Evolutionary conservation across 495 filamentous ascomycete genomes (phyloP).

Genomic region (Cryomyces minteri): DNA sequence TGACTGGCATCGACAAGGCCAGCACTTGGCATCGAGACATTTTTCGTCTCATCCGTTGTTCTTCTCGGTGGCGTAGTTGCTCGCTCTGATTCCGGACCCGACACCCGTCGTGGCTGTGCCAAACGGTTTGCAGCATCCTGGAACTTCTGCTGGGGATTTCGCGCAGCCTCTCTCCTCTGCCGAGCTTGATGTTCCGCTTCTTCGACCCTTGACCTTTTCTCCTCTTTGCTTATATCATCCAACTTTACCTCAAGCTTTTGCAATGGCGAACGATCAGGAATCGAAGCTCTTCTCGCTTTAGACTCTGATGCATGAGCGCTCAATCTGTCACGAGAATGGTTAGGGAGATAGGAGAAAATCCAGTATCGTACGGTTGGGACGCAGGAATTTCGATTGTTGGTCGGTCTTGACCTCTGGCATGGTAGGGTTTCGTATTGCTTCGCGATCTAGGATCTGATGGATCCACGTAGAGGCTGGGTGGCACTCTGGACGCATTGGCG

Average conservation of each 20-base stretch:
- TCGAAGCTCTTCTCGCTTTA: conserved; percentile 26
- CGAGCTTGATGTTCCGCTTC: conserved; percentile 51
- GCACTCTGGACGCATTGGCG: too few relatives aligned
- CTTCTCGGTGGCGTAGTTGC: not conserved
- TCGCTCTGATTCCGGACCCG: conserved; percentile 4
- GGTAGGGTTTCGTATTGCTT: too few relatives aligned
- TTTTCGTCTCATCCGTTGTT: conserved; percentile 2
- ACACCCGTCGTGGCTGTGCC: conserved; percentile 9
- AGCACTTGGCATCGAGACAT: conserved; percentile 11
- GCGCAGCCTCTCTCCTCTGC: conserved; percentile 25
- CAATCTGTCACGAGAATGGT: too few relatives aligned
- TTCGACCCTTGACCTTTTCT: conserved; percentile 65
- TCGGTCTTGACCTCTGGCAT: too few relatives aligned
- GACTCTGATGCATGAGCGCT: not conserved
- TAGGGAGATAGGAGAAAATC: too few relatives aligned
- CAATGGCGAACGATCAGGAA: conserved; percentile 67
- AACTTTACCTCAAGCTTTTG: conserved; percentile 82
- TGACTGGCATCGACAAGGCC: not conserved
- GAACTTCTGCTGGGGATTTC: conserved; percentile 2
- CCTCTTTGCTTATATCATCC: conserved; percentile 78
- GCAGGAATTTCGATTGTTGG: too few relatives aligned
- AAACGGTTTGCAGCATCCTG: conserved; percentile 1
- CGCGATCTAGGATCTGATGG: too few relatives aligned
- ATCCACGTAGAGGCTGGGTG: too few relatives aligned
- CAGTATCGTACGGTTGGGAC: too few relatives aligned